Percentiles rank a stretch among this genome's conserved stretches.
Evolutionary conservation across 495 filamentous ascomycete genomes (phyloP).

Genomic region (Hypoxylon perforatum): DNA sequence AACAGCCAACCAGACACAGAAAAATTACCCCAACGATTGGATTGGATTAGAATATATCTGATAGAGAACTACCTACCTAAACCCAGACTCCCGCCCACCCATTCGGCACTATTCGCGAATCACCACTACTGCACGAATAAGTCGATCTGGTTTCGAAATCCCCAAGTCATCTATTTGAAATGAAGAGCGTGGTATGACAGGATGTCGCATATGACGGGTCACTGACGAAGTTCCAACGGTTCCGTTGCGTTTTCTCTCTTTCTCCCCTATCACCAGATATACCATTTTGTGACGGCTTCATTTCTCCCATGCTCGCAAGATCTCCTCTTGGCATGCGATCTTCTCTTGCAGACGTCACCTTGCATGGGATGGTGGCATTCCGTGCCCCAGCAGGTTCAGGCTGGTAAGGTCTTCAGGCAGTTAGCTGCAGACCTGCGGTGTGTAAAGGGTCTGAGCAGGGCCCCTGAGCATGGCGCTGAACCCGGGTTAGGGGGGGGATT

Average conservation of each 20-base stretch:
- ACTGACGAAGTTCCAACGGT: conserved; percentile 10
- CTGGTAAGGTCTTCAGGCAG: neutral
- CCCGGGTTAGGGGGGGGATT: conserved; percentile 8
- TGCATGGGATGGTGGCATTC: conserved; percentile 34
- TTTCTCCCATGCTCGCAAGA: neutral
- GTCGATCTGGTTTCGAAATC: conserved; percentile 11
- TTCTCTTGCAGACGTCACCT: conserved; percentile 25
- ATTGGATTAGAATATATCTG: conserved; percentile 7
- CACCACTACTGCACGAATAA: conserved; percentile 18
- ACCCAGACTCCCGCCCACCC: no score
- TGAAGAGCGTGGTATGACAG: conserved; percentile 8
- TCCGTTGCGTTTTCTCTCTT: neutral
- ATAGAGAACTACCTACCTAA: conserved; percentile 16
- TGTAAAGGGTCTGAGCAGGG: conserved; percentile 2
- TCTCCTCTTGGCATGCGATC: neutral
- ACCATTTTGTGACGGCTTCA: conserved; percentile 13
- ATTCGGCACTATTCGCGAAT: no score
- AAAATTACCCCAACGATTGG: conserved; percentile 17
- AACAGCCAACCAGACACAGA: conserved; percentile 2
- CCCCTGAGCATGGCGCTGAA: conserved; percentile 7
- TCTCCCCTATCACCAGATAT: neutral
- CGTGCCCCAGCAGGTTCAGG: neutral
- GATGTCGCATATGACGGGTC: conserved; percentile 21
- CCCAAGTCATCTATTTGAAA: neutral
- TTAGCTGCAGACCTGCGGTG: conserved; percentile 5